phyloP scores from a whole-genome alignment of 2,329 filamentous ascomycete species.

The Ilyonectria destructans region DNA sequence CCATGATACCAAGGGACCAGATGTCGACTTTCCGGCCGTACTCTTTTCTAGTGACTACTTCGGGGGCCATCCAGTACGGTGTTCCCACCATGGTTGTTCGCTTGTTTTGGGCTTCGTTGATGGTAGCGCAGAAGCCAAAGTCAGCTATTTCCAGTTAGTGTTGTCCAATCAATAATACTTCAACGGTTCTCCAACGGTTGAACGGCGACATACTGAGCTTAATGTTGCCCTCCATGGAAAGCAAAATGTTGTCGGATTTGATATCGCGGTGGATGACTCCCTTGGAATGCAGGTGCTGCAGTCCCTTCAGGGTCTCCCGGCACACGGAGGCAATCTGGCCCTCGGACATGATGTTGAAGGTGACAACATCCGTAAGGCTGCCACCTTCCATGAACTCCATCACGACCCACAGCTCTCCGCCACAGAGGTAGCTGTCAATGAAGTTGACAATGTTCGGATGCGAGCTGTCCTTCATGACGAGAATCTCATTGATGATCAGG shows the following conservation, averaged over 20 bases:
- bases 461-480: constrained; percentile 99
- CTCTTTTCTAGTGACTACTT: constrained; percentile 97
- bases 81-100: constrained; percentile 99
- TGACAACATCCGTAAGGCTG: constrained; percentile 97
- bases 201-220: constrained; percentile 84
- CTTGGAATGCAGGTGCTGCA: constrained; percentile 97
- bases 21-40: constrained; percentile 99
- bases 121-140: constrained; percentile 98
- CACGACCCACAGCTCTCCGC: constrained; percentile 95
- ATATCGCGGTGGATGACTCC: constrained; percentile 99
- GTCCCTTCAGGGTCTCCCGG: constrained; percentile 89
- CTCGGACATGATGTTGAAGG: constrained; percentile 99
- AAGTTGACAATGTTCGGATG: constrained; percentile 99
- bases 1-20: constrained; percentile 99
- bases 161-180: constrained; percentile 11
- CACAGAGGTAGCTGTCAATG: constrained; percentile 94
- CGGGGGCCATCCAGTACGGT: constrained; percentile 99
- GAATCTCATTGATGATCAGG: constrained; percentile 97
- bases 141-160: constrained; percentile 77
- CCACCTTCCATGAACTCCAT: constrained; percentile 99
- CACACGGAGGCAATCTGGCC: constrained; percentile 97
- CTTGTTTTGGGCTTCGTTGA: constrained; percentile 97
- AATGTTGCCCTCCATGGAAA: constrained; percentile 95
- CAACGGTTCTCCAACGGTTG: neutral
- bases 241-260: constrained; percentile 97